Conservation (phyloP, 352 stramenopile species). For the Phytophthora fragariaefolia region DNA sequence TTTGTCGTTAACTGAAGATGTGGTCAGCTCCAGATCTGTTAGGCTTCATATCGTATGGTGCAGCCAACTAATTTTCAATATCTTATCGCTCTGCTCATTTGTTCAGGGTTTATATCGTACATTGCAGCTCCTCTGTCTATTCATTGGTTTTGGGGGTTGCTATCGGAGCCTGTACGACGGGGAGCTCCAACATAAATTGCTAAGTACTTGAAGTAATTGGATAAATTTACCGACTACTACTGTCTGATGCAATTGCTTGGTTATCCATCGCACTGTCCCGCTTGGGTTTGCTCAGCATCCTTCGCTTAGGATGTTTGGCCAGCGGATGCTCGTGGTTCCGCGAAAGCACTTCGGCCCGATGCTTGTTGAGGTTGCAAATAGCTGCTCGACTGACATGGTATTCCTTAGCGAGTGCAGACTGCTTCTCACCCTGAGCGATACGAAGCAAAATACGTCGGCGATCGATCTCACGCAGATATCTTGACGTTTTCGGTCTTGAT, state of each 20-base stretch:
- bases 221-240: conserved; percentile 6
- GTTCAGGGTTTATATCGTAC: neutral
- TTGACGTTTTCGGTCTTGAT: conserved; percentile 46
- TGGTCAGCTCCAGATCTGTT: neutral
- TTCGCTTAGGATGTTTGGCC: conserved; percentile 66
- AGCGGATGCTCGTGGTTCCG: conserved; percentile 59
- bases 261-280: neutral
- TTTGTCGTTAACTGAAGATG: neutral
- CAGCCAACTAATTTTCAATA: no score
- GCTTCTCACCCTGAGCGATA: conserved; percentile 66
- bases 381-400: conserved; percentile 72
- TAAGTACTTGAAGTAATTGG: neutral
- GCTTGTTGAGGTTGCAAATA: conserved; percentile 78
- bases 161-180: neutral
- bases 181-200: neutral
- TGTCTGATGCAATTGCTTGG: conserved; percentile 2
- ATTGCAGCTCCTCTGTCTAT: neutral
- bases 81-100: neutral
- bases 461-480: conserved; percentile 76
- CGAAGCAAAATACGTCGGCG: conserved; percentile 64
- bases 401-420: conserved; percentile 67
- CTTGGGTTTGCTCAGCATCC: conserved; percentile 23
- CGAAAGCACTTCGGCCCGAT: conserved; percentile 57
- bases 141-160: neutral
- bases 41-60: no score